Base-by-base conservation (phyloP, 108 stramenopile species). In the Cyclostephanos tholiformis region DNA sequence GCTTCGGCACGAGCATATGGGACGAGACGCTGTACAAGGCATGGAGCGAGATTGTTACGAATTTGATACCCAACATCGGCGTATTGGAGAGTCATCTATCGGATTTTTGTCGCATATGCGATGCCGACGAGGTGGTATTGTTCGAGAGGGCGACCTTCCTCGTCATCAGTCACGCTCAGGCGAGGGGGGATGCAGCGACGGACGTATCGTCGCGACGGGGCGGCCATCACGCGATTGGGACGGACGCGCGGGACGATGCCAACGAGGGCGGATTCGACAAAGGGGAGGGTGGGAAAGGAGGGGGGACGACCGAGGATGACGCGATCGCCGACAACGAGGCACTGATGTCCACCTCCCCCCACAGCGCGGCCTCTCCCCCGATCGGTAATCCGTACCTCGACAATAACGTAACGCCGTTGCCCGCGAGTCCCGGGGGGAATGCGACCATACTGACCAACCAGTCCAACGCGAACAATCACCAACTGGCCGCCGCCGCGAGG, bases 21-120 rank as follows among this genome's bases (percentile, higher is more conserved):
- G 99, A 99, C 80, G 96, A 97, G 86, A 98, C 98, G n/a, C 84
- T 99, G 48, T 99, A 99, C 86, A 97, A 96, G 86, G 95, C 95
- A 9, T 95, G 96, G 94, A 92, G 92, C 32, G 88, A 94, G 43
- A 99, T 99, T 74, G 99, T 99, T 9, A 97, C 97, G 59, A 93
- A 95, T 61, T 87, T 99, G 29, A 97, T 99, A 59, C 99, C 99
- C 19, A 98, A 99, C 83, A 93, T 98, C 74, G 85, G 91, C 32
- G 81, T 96, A 23, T 76, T 99, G 69, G 96, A 98, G 70, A 84
- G 83, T 44, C 97, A 98, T 74, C 85, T 99, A 63, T 72, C 89
- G 43, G 93, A 96, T 38, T 97, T 98, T 75, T 96, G 97, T 75
- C 72, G 86, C 16, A 86, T 94, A 51, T 97, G 97, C 76, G 98